phyloP scores from a whole-genome alignment of 2,329 filamentous ascomycete genomes.

The Keithomyces neogunnii region DNA sequence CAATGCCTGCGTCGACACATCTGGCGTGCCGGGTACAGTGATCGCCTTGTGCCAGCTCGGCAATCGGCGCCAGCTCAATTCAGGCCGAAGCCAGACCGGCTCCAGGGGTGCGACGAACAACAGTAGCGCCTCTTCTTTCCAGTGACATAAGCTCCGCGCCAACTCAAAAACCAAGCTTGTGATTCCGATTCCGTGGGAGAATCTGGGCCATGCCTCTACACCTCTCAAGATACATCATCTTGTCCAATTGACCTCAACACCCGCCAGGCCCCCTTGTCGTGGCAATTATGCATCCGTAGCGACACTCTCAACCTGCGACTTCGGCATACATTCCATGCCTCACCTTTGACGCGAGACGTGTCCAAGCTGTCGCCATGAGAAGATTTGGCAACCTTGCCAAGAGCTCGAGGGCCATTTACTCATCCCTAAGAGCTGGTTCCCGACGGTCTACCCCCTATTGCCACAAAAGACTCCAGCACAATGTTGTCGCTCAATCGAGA shows the following conservation, averaged over 20 bases:
- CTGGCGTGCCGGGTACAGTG: too few species aligned
- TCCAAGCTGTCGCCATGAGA: slow-evolving; percentile 8
- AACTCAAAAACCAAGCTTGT: neutral
- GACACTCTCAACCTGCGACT: neutral
- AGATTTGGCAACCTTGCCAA: slow-evolving; percentile 7
- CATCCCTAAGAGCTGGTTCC: neutral
- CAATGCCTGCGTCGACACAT: too few species aligned
- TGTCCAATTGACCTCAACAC: neutral
- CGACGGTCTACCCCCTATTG: neutral
- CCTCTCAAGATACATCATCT: neutral
- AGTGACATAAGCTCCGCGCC: slow-evolving; percentile 8
- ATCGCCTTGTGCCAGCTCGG: neutral
- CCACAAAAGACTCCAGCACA: neutral
- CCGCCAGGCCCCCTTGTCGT: neutral
- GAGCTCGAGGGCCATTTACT: slow-evolving; percentile 5
- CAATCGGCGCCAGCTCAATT: neutral
- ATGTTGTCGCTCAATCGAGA: slow-evolving; percentile 4
- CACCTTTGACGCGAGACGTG: neutral
- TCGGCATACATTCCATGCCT: neutral
- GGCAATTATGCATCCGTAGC: neutral
- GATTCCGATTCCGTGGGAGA: neutral
- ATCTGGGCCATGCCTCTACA: neutral
- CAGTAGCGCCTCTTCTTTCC: slow-evolving; percentile 3
- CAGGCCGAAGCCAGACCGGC: neutral
- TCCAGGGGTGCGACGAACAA: neutral